These are phyloP conservation scores for Orobanche coerulescens DNA, from an alignment of 257 asterid genomes.

Conservation along the genomic window DNA sequence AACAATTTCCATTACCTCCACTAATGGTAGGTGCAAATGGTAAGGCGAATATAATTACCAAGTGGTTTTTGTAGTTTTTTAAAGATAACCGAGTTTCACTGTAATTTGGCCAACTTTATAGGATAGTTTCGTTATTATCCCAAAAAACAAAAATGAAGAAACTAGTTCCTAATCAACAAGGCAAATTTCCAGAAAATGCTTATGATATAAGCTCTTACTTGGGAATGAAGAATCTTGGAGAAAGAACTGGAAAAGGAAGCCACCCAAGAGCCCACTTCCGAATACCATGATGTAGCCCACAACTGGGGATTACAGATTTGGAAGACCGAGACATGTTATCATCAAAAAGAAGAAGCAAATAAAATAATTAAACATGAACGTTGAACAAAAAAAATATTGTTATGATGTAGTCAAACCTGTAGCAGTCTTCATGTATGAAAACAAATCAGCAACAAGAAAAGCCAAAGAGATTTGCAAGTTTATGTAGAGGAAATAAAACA, in stretches of 20 bases:
- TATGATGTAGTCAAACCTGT: slow-evolving; percentile 50
- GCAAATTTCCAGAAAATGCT: background rate
- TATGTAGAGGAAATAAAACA: slow-evolving; percentile 82
- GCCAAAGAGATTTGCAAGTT: slow-evolving; percentile 90
- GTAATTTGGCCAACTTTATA: too few relatives aligned
- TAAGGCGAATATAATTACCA: too few relatives aligned
- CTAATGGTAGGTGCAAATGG: too few relatives aligned
- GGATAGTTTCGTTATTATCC: too few relatives aligned
- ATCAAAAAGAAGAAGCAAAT: slow-evolving; percentile 2
- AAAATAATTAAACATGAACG: background rate
- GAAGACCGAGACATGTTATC: slow-evolving; percentile 9
- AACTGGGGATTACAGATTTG: slow-evolving; percentile 43
- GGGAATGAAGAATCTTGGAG: slow-evolving; percentile 82
- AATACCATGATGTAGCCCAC: slow-evolving; percentile 83
- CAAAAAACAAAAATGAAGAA: background rate
- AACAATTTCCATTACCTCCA: too few relatives aligned
- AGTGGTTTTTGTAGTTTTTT: too few relatives aligned
- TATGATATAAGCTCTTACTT: slow-evolving; percentile 44
- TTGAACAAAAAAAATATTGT: background rate
- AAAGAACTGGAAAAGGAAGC: slow-evolving; percentile 83
- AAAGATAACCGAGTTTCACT: too few relatives aligned
- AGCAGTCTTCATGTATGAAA: slow-evolving; percentile 71
- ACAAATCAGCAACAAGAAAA: slow-evolving; percentile 75
- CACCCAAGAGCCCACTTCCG: slow-evolving; percentile 84
- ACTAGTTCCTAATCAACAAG: background rate